A percentile compares a stretch with the other conserved stretches of the same genome.
phyloP scores from a whole-genome alignment of 495 filamentous ascomycete genomes.

The Trichoderma virens region DNA sequence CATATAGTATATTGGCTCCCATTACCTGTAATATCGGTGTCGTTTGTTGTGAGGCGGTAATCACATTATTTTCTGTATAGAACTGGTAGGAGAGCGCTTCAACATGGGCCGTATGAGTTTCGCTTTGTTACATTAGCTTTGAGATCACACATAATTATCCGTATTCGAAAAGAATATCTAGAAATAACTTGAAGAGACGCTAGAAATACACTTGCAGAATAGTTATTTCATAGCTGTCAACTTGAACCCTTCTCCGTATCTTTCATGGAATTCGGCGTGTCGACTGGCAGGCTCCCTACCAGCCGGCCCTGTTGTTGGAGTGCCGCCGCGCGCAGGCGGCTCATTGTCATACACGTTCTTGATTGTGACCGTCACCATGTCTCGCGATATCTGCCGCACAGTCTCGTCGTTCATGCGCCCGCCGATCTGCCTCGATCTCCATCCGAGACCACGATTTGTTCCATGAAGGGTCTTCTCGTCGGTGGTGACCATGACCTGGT shows the following conservation, averaged over 20 bases:
- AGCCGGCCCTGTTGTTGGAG: background rate
- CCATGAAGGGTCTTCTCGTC: background rate
- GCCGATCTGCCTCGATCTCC: constrained; percentile 3
- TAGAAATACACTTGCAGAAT: too few relatives aligned
- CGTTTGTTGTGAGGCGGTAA: too few relatives aligned
- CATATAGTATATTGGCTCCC: too few relatives aligned
- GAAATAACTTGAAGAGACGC: too few relatives aligned
- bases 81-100: too few relatives aligned
- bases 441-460: background rate
- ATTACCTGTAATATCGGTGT: too few relatives aligned
- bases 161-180: too few relatives aligned
- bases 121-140: too few relatives aligned
- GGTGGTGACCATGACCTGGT: background rate
- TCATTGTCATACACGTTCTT: background rate
- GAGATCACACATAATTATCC: too few relatives aligned
- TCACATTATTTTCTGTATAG: too few relatives aligned
- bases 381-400: background rate
- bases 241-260: constrained; percentile 22
- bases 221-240: constrained; percentile 12
- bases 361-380: background rate
- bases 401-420: constrained; percentile 5
- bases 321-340: background rate
- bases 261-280: constrained; percentile 18
- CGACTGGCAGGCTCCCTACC: background rate
- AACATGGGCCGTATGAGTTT: too few relatives aligned